Percentiles rank a stretch among this genome's conserved stretches.
phyloP scores from a whole-genome alignment of 768 basidiomycete genomes.

The Lactarius trivialis region DNA sequence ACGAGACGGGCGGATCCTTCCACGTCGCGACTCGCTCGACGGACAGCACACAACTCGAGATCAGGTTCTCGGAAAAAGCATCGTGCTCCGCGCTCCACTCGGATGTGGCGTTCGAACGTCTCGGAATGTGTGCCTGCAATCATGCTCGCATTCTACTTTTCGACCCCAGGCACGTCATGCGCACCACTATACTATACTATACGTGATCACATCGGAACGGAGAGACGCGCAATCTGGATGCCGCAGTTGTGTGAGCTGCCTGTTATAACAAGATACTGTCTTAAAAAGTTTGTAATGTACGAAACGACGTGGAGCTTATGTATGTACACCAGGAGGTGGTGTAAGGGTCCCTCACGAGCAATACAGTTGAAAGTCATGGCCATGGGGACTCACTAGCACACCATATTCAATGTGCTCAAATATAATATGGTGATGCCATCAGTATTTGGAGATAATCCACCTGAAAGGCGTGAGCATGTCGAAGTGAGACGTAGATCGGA shows the following conservation, averaged over 20 bases:
- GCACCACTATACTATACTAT: no score
- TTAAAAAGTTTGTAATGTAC: not conserved
- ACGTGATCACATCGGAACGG: not conserved
- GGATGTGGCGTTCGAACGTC: not conserved
- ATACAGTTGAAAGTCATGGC: not conserved
- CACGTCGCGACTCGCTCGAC: not conserved
- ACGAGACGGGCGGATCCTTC: not conserved
- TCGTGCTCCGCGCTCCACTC: not conserved
- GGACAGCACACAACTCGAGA: not conserved
- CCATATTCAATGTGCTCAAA: not conserved
- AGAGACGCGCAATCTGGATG: no score
- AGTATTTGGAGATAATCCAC: constrained; percentile 30
- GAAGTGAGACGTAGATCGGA: not conserved
- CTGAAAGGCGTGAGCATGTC: constrained; percentile 16
- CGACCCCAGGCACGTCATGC: no score
- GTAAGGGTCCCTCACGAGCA: not conserved
- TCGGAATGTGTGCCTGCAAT: not conserved
- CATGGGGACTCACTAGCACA: not conserved
- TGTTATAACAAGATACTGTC: not conserved
- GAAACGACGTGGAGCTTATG: not conserved
- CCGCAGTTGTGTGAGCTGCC: not conserved
- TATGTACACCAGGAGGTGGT: not conserved
- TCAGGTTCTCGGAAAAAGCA: not conserved
- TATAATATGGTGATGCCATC: constrained; percentile 23
- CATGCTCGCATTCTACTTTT: not conserved